These are phyloP conservation scores for Kandelia obovata DNA, from an alignment of 345 rosid species.

Conservation along the genomic window DNA sequence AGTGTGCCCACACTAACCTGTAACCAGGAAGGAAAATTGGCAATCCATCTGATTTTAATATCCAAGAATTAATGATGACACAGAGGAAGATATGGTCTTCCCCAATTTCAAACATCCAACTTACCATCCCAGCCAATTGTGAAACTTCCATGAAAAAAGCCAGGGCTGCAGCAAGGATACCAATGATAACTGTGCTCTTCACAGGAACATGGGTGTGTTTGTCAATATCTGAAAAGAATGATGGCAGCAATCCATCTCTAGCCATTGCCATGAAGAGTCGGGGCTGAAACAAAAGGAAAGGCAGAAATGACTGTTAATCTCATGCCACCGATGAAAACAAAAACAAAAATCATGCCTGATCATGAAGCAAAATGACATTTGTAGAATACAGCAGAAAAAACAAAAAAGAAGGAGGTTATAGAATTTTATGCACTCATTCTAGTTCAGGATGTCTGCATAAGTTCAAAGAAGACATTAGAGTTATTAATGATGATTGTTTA, in stretches of 20 bases:
- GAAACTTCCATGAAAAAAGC: constrained; percentile 70
- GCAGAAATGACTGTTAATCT: not conserved
- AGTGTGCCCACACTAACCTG: constrained; percentile 78
- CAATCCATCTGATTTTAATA: not conserved
- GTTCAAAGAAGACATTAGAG: not conserved
- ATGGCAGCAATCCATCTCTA: constrained; percentile 85
- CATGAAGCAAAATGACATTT: not conserved
- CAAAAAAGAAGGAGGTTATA: not conserved
- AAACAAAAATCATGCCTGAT: not conserved
- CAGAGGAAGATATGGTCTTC: not conserved
- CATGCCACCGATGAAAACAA: not conserved
- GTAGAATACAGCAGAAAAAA: not conserved
- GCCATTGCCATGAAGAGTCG: constrained; percentile 89
- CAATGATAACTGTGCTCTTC: constrained; percentile 70
- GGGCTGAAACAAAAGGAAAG: constrained; percentile 36
- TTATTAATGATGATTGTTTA: not conserved
- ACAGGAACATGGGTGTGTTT: constrained; percentile 68
- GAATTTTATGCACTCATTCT: not conserved
- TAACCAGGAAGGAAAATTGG: constrained; percentile 5
- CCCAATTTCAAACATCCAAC: too few relatives aligned
- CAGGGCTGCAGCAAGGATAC: constrained; percentile 51
- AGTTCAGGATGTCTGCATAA: not conserved
- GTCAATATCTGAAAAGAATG: constrained; percentile 68
- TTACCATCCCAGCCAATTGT: constrained; percentile 63
- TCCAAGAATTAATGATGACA: not conserved